Conservation (phyloP, 1,139 yeast species). For the Pneumocystis canis region DNA sequence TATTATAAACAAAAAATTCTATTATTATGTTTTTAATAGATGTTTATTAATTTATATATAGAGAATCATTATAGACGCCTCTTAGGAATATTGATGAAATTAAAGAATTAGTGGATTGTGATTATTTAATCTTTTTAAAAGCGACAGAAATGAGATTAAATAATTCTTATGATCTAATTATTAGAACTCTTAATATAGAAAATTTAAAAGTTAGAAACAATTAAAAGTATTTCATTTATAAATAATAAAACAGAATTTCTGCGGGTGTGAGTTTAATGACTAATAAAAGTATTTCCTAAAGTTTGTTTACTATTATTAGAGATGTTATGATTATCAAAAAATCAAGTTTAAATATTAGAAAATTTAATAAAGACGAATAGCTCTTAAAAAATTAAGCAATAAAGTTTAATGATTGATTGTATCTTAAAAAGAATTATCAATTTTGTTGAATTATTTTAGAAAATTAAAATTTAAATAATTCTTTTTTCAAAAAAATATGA, state of each 20-base stretch:
- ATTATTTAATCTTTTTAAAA: too few relatives aligned
- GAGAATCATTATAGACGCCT: constrained; percentile 99
- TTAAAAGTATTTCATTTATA: constrained; percentile 63
- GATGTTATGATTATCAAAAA: constrained; percentile 99
- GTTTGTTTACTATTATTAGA: constrained; percentile 11
- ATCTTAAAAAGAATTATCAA: neutral
- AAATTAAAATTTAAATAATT: neutral
- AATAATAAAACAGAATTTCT: constrained; percentile 81
- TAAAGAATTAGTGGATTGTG: constrained; percentile 94
- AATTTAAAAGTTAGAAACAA: constrained; percentile 39
- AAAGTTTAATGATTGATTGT: constrained; percentile 33
- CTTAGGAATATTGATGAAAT: constrained; percentile 95
- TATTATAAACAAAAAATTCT: constrained; percentile 96
- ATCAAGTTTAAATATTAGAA: constrained; percentile 94
- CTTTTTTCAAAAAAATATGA: too few relatives aligned
- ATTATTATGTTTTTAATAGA: neutral
- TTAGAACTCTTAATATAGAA: constrained; percentile 52
- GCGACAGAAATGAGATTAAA: too few relatives aligned
- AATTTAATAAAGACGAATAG: constrained; percentile 83
- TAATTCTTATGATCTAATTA: constrained; percentile 64
- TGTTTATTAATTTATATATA: constrained; percentile 23
- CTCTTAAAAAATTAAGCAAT: constrained; percentile 65
- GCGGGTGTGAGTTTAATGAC: constrained; percentile 79
- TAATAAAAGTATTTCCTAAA: neutral
- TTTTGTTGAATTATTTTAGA: neutral